phyloP scores from a whole-genome alignment of 495 filamentous ascomycete species.

The Tricharina praecox region DNA sequence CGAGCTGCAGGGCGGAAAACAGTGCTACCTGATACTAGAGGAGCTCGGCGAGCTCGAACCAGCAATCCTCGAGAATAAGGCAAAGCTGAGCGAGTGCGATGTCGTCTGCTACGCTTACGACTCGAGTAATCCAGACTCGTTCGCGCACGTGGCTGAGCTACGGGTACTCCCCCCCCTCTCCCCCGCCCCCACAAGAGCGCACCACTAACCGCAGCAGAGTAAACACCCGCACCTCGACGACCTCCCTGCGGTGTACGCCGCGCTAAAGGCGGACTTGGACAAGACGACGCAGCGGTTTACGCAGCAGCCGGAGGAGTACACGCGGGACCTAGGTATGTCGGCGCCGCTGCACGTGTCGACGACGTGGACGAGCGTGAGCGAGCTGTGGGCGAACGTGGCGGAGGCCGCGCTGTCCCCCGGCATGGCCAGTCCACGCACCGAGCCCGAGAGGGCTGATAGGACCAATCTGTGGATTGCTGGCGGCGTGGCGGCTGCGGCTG shows the following conservation, averaged over 20 bases:
- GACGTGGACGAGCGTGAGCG: constrained; percentile 75
- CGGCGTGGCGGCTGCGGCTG: constrained; percentile 55
- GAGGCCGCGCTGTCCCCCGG: constrained; percentile 83
- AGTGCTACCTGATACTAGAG: constrained; percentile 81
- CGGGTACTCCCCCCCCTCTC: constrained; percentile 31
- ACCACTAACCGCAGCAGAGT: constrained; percentile 11
- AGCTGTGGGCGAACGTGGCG: constrained; percentile 52
- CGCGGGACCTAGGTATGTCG: constrained; percentile 57
- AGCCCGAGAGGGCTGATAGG: constrained; percentile 67
- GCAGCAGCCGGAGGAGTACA: constrained; percentile 84
- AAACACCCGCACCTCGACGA: constrained; percentile 69
- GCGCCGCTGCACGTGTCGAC: constrained; percentile 86
- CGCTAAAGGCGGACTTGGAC: constrained; percentile 83
- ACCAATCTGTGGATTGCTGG: constrained; percentile 71
- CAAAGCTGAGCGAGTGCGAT: constrained; percentile 83
- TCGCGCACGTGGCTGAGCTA: constrained; percentile 72
- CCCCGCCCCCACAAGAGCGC: not conserved
- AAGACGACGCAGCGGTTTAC: constrained; percentile 86
- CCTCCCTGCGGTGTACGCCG: constrained; percentile 75
- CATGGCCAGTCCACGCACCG: constrained; percentile 67
- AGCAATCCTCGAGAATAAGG: constrained; percentile 78
- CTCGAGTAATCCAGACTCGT: constrained; percentile 87
- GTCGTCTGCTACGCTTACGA: constrained; percentile 92
- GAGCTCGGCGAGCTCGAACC: constrained; percentile 92
- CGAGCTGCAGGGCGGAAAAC: constrained; percentile 85